Base-by-base conservation (phyloP, 1,139 yeast species). In the Kazachstania sp. region DNA sequence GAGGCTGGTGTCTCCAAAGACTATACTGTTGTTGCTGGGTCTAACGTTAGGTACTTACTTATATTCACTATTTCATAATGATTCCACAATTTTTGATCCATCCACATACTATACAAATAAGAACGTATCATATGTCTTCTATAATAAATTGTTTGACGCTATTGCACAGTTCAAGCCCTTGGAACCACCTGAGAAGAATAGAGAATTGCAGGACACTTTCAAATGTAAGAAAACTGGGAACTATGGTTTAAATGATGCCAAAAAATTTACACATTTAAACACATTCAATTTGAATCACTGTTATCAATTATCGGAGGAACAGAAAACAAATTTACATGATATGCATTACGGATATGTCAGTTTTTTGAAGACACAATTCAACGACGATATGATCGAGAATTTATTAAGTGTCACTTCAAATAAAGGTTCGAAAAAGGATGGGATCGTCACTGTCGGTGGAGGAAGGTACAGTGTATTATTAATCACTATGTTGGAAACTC, bases 371-470 rank as follows among this genome's bases (percentile, higher is more conserved):
- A 39, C 37, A 39, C 32, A 19, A 37, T 41, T 44, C n/a, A 36
- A 44, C 1, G 15, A 19, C 4, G 16, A 32, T 6, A 32, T 32
- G 15, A 15, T 32, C 16, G 18, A 32, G 5, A 32, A 15, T 6
- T 3, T 32, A 23, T 23, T 23, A 8, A 20, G 18, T 8, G 3
- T 40, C 3, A 29, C 39, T 18, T 49, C 52, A 1, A 28, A 43
- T 4, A 41, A 55, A 3, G 55, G 56, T 42, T 55, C 60, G 11
- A 55, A 65, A 46, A 82, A 80, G 13, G 72, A 71, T 50, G 85
- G 86, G 32, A 77, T 78, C 41, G 82, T 79, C 4, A 76, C 78
- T 54, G 73, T 81, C 45, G 86, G 83, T 30, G 86, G 85, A 50
- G 83, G 77, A 32, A 70, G 71, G 50, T 79, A 73, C 60, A 71